Base-by-base conservation (phyloP, 306 rosid genomes). In the Dalbergia cochinchinensis region DNA sequence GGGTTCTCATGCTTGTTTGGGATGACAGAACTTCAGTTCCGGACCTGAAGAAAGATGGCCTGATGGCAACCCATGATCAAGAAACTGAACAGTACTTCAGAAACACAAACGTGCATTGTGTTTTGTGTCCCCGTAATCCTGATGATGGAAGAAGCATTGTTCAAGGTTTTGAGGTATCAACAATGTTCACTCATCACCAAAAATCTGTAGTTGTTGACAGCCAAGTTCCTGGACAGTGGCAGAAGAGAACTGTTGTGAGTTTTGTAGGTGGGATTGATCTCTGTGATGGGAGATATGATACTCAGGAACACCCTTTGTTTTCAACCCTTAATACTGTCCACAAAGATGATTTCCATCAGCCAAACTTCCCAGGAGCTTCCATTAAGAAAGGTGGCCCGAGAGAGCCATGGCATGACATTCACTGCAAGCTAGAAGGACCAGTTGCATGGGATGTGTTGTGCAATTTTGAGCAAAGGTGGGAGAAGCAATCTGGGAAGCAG, bases 371-470 rank as follows among this genome's bases (percentile, higher is more conserved):
- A 0, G 90, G 88, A 1, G 85, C 97, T 83, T 92, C 96, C 0
- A 88, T 91, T 11, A 74, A 85, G 11, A 92, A 92, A 84, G 94
- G 99, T 7, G 97, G 98, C 81, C 99, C 99, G 15, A 87, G 94
- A 83, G 98, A 92, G 85, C 99, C 98, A 6, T 92, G 99, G 97
- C 97, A 95, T 87, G 99, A 95, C 62, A 89, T 92, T 76, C 98
- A 95, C 53, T 89, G 98, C 86, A 82, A 79, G 57, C 82, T 94
- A 22, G 97, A 92, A 86, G 99, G 97, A 3, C 83, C 86, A 2
- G 73, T 86, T 78, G 97, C 99, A 63, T 88, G 95, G 95, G 97
- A 94, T 84, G 95, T 94, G 31, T 45, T 92, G 60, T 26, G 60
- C 85, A 95, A 95, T 77, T 95, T 95, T 72, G 86, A 91, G 79